Conservation (phyloP, 352 stramenopile genomes). For the Globisporangium abappressorium region DNA sequence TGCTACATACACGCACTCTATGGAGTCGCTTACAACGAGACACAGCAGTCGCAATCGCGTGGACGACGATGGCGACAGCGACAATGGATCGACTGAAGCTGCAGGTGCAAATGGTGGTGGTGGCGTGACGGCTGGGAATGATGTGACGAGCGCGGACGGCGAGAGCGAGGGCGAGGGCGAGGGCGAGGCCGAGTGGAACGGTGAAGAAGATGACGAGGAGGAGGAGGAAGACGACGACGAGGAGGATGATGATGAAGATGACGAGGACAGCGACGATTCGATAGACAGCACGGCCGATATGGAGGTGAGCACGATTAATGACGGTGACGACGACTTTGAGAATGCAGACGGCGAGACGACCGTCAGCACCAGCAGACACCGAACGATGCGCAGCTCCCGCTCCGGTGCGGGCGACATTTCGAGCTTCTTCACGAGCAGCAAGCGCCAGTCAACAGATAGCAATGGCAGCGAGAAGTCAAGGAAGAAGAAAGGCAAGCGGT, state of each 20-base stretch:
- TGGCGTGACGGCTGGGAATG: background rate
- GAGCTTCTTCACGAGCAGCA: conserved; percentile 9
- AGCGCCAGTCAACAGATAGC: background rate
- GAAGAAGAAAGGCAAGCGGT: background rate
- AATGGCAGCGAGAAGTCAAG: conserved; percentile 1
- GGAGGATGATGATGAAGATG: conserved; percentile 19
- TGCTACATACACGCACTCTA: background rate
- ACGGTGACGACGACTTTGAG: conserved; percentile 13
- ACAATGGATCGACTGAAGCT: background rate
- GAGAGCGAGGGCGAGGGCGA: conserved; percentile 18
- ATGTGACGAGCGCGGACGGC: conserved; percentile 12
- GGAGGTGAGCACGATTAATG: conserved; percentile 17
- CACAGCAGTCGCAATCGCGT: background rate
- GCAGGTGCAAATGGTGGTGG: background rate
- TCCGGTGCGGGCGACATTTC: background rate
- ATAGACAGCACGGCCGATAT: conserved; percentile 17
- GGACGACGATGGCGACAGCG: background rate
- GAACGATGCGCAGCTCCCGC: background rate
- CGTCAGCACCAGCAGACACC: background rate
- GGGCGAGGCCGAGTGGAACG: conserved; percentile 26
- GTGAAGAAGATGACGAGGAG: conserved; percentile 6
- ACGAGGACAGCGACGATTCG: conserved; percentile 22
- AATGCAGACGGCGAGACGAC: background rate
- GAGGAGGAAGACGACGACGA: conserved; percentile 18
- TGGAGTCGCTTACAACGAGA: conserved; percentile 9